phyloP scores from a whole-genome alignment of 1,284 basidiomycete species.

The Heliocybe sulcata region DNA sequence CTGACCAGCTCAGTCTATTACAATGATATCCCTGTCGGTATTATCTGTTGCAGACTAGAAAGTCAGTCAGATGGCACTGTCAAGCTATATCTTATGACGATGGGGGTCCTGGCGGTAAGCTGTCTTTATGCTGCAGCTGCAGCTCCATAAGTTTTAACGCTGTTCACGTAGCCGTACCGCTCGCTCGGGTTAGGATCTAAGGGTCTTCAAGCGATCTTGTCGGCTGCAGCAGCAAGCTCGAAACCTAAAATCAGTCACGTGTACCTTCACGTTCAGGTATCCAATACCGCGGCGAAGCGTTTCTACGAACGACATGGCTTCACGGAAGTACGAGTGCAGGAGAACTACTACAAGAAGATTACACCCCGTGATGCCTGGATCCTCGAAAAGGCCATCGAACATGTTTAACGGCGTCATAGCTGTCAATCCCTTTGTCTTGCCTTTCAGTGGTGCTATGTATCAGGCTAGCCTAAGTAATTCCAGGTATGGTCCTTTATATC shows the following conservation, averaged over 20 bases:
- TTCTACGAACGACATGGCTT: constrained; percentile 81
- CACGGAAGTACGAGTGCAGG: constrained; percentile 49
- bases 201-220: constrained; percentile 55
- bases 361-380: constrained; percentile 74
- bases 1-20: constrained; percentile 55
- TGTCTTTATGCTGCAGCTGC: constrained; percentile 8
- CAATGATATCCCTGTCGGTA: constrained; percentile 80
- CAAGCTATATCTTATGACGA: constrained; percentile 75
- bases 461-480: neutral
- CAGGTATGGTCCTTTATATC: neutral
- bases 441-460: neutral
- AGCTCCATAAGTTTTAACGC: neutral
- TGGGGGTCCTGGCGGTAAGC: constrained; percentile 76
- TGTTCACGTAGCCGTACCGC: constrained; percentile 59
- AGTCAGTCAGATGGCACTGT: constrained; percentile 41
- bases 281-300: constrained; percentile 60
- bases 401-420: neutral
- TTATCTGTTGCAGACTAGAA: constrained; percentile 74
- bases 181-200: constrained; percentile 64
- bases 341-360: constrained; percentile 81
- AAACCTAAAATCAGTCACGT: constrained; percentile 60
- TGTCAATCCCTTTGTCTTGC: neutral
- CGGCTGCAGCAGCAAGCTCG: constrained; percentile 46
- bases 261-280: constrained; percentile 75
- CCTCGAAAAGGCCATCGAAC: constrained; percentile 41